A percentile compares a stretch with the other conserved stretches of the same genome.
Evolutionary conservation across 768 basidiomycete genomes (phyloP).

Genomic region (Coprinopsis marcescibilis): DNA sequence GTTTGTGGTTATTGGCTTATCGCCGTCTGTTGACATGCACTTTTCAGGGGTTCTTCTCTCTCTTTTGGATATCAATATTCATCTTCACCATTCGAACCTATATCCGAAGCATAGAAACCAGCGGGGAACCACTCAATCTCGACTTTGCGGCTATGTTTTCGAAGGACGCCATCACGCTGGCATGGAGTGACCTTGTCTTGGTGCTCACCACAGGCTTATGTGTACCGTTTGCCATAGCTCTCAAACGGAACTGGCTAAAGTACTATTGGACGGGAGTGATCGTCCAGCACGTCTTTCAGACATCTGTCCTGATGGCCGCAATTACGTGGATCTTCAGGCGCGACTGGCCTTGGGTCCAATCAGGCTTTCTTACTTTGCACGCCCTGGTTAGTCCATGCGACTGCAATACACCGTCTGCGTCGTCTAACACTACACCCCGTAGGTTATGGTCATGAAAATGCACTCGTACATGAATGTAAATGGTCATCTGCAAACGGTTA

Average conservation of each 20-base stretch:
- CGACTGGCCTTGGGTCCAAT: constrained; percentile 98
- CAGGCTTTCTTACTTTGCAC: constrained; percentile 84
- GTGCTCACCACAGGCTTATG: constrained; percentile 71
- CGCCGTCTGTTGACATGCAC: constrained; percentile 6
- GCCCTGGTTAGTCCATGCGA: constrained; percentile 51
- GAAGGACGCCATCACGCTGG: constrained; percentile 75
- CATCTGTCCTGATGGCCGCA: constrained; percentile 60
- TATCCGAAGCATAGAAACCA: constrained; percentile 68
- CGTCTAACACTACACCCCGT: neutral
- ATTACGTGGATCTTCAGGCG: constrained; percentile 90
- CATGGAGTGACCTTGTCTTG: constrained; percentile 77
- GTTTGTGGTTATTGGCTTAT: constrained; percentile 13
- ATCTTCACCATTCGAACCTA: constrained; percentile 77
- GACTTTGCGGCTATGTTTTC: constrained; percentile 86
- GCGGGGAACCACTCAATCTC: constrained; percentile 71
- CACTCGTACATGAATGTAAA: constrained; percentile 92
- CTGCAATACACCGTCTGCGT: neutral
- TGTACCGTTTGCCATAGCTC: constrained; percentile 76
- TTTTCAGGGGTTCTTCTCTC: constrained; percentile 80
- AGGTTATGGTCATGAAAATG: constrained; percentile 92
- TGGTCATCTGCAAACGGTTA: constrained; percentile 64
- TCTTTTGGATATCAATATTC: constrained; percentile 91
- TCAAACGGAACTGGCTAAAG: constrained; percentile 72
- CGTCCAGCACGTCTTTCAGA: constrained; percentile 80
- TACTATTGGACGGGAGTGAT: constrained; percentile 74